Evolutionary conservation across 305 asterid species (phyloP).

Genomic region (Rubia occidens): DNA sequence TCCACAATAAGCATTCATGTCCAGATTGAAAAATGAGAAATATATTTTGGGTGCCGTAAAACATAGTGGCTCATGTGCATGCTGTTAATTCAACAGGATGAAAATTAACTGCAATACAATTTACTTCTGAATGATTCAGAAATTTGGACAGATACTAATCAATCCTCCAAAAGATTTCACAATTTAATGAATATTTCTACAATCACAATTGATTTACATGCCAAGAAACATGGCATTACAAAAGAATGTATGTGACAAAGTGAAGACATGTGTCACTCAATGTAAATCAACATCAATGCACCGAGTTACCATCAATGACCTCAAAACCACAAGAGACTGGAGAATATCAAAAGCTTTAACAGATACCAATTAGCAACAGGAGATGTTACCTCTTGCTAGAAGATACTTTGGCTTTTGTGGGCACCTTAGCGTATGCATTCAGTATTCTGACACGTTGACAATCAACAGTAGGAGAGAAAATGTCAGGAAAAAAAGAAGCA

Average conservation of each 20-base stretch:
- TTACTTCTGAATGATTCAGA: background rate
- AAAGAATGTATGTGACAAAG: background rate
- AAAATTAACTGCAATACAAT: background rate
- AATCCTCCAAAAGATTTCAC: background rate
- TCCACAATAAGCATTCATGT: background rate
- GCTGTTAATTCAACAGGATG: background rate
- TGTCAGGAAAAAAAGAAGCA: background rate
- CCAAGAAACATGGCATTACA: background rate
- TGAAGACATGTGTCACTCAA: background rate
- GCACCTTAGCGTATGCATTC: slow-evolving; percentile 61
- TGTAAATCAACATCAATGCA: background rate
- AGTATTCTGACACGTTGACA: slow-evolving; percentile 43
- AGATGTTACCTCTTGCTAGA: slow-evolving; percentile 50
- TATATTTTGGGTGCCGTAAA: background rate
- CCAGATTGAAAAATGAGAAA: background rate
- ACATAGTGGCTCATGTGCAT: background rate
- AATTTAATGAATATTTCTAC: background rate
- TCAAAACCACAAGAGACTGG: background rate
- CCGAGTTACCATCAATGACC: background rate
- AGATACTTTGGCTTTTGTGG: slow-evolving; percentile 47
- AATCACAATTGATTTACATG: background rate
- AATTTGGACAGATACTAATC: background rate
- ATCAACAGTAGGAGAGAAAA: slow-evolving; percentile 14
- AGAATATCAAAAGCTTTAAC: background rate
- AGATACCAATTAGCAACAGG: slow-evolving; percentile 5